Evolutionary conservation across 805 yeast species (phyloP).

Genomic region (Wickerhamomyces xylosicus): DNA sequence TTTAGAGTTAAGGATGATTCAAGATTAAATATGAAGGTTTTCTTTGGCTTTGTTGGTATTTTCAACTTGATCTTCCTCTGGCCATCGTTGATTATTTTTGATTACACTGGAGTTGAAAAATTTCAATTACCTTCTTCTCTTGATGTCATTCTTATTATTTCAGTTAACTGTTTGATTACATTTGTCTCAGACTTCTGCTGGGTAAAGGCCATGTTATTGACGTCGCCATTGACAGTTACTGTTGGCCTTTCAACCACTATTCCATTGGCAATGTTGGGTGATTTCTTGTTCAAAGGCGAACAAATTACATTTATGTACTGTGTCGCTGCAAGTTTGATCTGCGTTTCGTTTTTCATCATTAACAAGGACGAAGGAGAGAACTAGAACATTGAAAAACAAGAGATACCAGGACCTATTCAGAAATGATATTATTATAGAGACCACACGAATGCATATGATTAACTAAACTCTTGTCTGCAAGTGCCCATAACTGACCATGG

Average conservation of each 20-base stretch:
- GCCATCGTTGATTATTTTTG: conserved; percentile 69
- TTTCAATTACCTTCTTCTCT: conserved; percentile 59
- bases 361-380: conserved; percentile 53
- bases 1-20: conserved; percentile 63
- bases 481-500: no score
- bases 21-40: conserved; percentile 71
- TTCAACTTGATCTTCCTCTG: conserved; percentile 66
- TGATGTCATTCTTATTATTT: conserved; percentile 41
- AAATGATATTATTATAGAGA: no score
- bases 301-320: conserved; percentile 52
- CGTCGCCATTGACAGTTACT: conserved; percentile 91
- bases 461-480: no score
- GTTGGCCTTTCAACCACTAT: conserved; percentile 90
- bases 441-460: no score
- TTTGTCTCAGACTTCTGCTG: conserved; percentile 87
- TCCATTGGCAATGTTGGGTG: conserved; percentile 92
- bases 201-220: conserved; percentile 90
- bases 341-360: conserved; percentile 73
- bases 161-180: conserved; percentile 64
- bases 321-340: conserved; percentile 72
- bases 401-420: no score
- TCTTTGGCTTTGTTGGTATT: conserved; percentile 92
- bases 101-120: conserved; percentile 53
- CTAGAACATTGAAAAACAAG: no score
- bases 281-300: conserved; percentile 61